Evolutionary conservation across 2,329 filamentous ascomycete genomes (phyloP).

Genomic region (Fusarium agapanthi): DNA sequence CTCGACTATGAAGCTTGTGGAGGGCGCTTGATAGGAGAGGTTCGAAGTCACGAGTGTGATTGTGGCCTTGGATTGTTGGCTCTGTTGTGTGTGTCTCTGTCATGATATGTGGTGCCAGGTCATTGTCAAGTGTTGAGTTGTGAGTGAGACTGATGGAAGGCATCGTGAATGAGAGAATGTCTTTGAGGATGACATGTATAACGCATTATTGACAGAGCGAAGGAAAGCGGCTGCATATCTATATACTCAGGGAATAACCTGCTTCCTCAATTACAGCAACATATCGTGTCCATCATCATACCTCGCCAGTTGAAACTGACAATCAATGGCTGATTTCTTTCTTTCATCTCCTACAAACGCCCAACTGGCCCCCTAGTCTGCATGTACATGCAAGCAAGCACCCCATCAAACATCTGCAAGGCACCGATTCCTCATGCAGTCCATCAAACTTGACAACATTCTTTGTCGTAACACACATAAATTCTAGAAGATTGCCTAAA

Average conservation of each 20-base stretch:
- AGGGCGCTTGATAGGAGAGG: neutral
- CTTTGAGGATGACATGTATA: neutral
- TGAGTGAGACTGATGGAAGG: neutral
- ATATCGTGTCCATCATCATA: neutral
- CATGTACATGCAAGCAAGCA: neutral
- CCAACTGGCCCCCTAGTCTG: neutral
- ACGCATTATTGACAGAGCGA: too few species aligned
- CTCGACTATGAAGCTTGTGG: constrained; percentile 9
- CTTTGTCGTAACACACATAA: constrained; percentile 11
- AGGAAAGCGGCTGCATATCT: neutral
- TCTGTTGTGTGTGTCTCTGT: too few species aligned
- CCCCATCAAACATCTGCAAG: constrained; percentile 15
- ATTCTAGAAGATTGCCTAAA: constrained; percentile 18
- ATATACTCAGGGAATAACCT: neutral
- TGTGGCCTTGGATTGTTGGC: too few species aligned
- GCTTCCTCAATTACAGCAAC: too few species aligned
- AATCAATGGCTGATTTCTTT: constrained; percentile 5
- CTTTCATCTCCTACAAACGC: neutral
- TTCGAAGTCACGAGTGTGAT: neutral
- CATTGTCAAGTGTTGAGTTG: neutral
- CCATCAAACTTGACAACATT: neutral
- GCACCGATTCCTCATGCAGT: neutral
- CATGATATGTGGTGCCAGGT: neutral
- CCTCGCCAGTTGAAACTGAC: neutral
- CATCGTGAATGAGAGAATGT: neutral